Base-by-base conservation (phyloP, 306 rosid species). In the Hippophae gyantsensis region DNA sequence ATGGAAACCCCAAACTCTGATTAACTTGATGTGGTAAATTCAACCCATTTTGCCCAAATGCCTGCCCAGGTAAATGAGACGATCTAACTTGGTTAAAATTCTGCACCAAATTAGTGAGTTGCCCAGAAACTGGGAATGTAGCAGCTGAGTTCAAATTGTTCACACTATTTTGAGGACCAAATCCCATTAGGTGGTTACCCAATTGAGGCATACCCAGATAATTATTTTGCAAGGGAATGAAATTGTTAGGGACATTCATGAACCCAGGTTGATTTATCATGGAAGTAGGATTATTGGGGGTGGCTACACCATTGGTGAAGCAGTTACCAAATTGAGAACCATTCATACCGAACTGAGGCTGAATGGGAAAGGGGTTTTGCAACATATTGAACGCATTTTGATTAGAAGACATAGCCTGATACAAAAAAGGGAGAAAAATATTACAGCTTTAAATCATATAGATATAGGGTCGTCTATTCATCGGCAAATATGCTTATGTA, bases 21-120 rank as follows among this genome's bases (percentile, higher is more conserved):
- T 68, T 75, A 65, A 85, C 77, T 57, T 80, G 94, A 57, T 84
- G 88, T 60, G 74, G 76, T 43, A 80, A 72, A 64, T 63, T 80
- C 25, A 32, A 26, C 25, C 42, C 1, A 48, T 64, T 54, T 13
- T 45, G 83, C 12, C 79, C 88, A 13, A 81, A 78, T 42, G 82
- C 54, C 43, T 78, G 89, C 9, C 81, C 83, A 27, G 72, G 76
- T 41, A 67, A 48, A 45, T 63, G 86, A 59, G 85, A 75, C 13
- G 80, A 60, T 75, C 74, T 84, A 43, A 70, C 43, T 65, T 72
- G 89, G 62, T 79, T 78, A 23, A 48, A 68, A 75, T 65, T 71
- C 76, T 65, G 85, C 62, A 54, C 67, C 73, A 72, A 26, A 57
- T 57, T 77, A 67, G 62, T 57, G 32, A 76, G 58, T 57, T 72